Conservation (phyloP, 495 filamentous ascomycete species). For the Opeltia flavorubescens region DNA sequence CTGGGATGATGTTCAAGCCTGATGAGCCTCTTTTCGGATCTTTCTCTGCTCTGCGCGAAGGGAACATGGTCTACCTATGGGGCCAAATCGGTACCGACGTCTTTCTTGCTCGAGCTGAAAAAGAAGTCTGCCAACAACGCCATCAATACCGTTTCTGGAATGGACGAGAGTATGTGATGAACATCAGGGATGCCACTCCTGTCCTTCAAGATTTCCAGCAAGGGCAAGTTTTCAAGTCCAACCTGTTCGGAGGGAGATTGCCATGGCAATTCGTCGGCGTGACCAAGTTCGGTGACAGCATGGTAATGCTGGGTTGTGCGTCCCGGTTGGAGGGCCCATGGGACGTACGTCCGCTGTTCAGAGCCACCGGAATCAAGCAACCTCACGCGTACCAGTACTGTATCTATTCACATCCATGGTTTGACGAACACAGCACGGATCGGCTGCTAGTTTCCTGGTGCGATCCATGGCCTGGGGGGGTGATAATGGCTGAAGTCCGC, state of each 20-base stretch:
- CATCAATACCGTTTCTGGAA: constrained; percentile 15
- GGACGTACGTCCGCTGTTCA: constrained; percentile 9
- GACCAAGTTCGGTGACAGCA: constrained; percentile 13
- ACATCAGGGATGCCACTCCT: constrained; percentile 6
- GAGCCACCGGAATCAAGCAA: constrained; percentile 9
- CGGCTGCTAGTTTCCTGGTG: constrained; percentile 22
- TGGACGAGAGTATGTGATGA: constrained; percentile 9
- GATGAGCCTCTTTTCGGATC: constrained; percentile 16
- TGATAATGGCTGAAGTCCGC: constrained; percentile 14
- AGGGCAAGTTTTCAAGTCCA: constrained; percentile 16
- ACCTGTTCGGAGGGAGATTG: constrained; percentile 16
- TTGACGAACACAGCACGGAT: constrained; percentile 10
- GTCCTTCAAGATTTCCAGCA: constrained; percentile 15
- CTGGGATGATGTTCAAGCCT: constrained; percentile 3
- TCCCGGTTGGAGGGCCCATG: constrained; percentile 17
- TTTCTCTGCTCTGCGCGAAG: constrained; percentile 11
- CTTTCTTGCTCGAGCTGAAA: constrained; percentile 13
- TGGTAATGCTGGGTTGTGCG: constrained; percentile 15
- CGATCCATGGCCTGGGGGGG: constrained; percentile 16
- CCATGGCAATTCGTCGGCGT: constrained; percentile 19
- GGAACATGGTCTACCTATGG: constrained; percentile 14
- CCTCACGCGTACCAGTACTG: constrained; percentile 14
- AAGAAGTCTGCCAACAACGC: background rate
- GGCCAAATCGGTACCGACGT: constrained; percentile 13
- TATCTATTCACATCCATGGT: constrained; percentile 21